Percentiles rank a stretch among this genome's conserved stretches.
phyloP scores from a whole-genome alignment of 129 eudicot species.

The Centaurea solstitialis region DNA sequence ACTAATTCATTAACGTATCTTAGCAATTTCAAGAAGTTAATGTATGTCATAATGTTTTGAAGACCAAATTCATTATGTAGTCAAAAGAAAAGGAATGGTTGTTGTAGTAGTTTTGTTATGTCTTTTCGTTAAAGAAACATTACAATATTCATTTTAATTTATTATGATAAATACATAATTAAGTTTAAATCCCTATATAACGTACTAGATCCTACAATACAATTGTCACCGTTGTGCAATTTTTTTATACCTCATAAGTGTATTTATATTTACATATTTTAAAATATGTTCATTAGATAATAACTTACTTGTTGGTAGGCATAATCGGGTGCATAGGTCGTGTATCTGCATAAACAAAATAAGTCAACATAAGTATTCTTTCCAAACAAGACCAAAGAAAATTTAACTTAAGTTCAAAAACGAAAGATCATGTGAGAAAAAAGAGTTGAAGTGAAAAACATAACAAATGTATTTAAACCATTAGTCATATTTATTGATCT shows the following conservation, averaged over 20 bases:
- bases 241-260: not conserved
- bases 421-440: no score
- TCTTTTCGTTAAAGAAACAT: no score
- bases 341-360: conserved; percentile 50
- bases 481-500: no score
- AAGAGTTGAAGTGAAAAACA: no score
- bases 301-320: conserved; percentile 76
- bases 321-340: conserved; percentile 67
- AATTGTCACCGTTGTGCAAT: not conserved
- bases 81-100: no score
- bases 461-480: no score
- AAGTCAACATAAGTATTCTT: not conserved
- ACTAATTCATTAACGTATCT: not conserved
- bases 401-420: no score
- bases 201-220: no score
- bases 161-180: not conserved
- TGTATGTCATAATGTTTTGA: not conserved
- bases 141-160: not conserved
- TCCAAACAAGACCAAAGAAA: not conserved
- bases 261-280: not conserved
- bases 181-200: not conserved
- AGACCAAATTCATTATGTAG: not conserved
- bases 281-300: not conserved
- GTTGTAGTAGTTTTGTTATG: no score
- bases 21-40: not conserved